Percentiles rank a stretch among this genome's conserved stretches.
Evolutionary conservation across 75 land plant genomes (phyloP).

Genomic region (Pseudotsuga menziesii): DNA sequence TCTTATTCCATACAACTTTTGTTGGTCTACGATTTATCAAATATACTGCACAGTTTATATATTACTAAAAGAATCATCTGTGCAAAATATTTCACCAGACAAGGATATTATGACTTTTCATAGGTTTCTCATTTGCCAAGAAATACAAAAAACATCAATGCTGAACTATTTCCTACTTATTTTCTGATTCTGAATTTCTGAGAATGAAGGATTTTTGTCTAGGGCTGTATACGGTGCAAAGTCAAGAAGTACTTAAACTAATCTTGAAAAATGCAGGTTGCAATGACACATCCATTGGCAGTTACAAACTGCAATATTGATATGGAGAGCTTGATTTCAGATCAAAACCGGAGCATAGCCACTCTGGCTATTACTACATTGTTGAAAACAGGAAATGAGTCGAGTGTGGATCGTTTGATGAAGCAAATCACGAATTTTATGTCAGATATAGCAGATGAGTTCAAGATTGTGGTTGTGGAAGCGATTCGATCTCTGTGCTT

Average conservation of each 20-base stretch:
- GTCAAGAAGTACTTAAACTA: background rate
- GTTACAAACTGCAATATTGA: conserved; percentile 97
- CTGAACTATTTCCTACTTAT: background rate
- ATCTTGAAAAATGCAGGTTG: conserved; percentile 61
- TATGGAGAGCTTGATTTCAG: conserved; percentile 97
- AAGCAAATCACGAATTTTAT: conserved; percentile 98
- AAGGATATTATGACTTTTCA: too few relatives aligned
- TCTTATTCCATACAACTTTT: too few relatives aligned
- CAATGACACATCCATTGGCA: conserved; percentile 96
- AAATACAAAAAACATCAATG: background rate
- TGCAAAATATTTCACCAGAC: too few relatives aligned
- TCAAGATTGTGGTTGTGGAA: conserved; percentile 98
- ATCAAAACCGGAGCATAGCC: conserved; percentile 96
- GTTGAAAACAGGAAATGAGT: conserved; percentile 97
- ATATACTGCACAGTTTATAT: too few relatives aligned
- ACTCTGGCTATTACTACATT: conserved; percentile 97
- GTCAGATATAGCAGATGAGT: conserved; percentile 99
- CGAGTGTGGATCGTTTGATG: conserved; percentile 97
- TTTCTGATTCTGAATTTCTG: background rate
- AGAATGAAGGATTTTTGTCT: background rate
- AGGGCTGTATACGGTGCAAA: background rate
- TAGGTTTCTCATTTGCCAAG: too few relatives aligned
- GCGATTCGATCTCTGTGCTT: conserved; percentile 93
- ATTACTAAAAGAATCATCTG: too few relatives aligned
- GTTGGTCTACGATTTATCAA: too few relatives aligned